Conservation (phyloP, 2,329 filamentous ascomycete species). For the Pseudogymnoascus destructans region DNA sequence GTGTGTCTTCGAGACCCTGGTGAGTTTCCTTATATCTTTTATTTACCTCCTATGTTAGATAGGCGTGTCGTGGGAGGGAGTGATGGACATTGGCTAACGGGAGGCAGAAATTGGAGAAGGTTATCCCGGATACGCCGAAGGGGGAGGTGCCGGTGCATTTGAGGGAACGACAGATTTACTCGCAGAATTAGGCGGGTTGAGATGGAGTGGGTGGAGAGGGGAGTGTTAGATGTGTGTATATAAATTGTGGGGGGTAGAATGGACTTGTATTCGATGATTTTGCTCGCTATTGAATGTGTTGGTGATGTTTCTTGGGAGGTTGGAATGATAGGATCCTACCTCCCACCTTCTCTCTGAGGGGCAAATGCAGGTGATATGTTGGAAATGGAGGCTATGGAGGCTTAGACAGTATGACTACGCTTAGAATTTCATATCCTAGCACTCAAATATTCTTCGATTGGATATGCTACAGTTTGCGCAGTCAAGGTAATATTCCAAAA, state of each 20-base stretch:
- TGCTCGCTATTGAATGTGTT: neutral
- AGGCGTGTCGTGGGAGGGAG: neutral
- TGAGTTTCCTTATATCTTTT: conserved; percentile 35
- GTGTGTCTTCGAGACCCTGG: conserved; percentile 92
- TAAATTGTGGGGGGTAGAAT: neutral
- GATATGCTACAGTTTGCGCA: too few relatives aligned
- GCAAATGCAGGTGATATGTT: neutral
- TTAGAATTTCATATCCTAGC: neutral
- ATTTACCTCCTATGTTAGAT: neutral
- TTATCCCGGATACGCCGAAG: conserved; percentile 59
- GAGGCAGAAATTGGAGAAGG: conserved; percentile 66
- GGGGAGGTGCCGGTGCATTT: conserved; percentile 62
- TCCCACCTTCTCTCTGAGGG: neutral
- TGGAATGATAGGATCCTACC: neutral
- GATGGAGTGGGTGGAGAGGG: neutral
- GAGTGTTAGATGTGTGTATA: neutral
- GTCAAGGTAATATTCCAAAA: neutral
- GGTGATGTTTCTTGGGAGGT: neutral
- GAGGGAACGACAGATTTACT: conserved; percentile 44
- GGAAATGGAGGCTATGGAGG: neutral
- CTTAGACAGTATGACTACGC: neutral
- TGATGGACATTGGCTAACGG: neutral
- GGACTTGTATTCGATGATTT: neutral
- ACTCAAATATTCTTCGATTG: neutral
- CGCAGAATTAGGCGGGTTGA: conserved; percentile 15